phyloP scores from a whole-genome alignment of 2,329 filamentous ascomycete species.

The Cytospora chrysosperma region DNA sequence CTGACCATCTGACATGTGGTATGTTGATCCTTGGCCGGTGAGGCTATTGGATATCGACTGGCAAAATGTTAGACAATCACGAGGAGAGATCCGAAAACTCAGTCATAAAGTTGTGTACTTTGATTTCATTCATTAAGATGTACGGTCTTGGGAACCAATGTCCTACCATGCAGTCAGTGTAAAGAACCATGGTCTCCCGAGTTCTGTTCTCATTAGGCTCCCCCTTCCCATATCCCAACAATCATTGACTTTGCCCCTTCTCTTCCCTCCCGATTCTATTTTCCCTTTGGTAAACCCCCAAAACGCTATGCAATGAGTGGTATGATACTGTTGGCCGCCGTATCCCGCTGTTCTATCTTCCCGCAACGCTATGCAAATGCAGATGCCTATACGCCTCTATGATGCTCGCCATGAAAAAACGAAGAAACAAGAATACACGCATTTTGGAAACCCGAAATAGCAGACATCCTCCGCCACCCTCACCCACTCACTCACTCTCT shows the following conservation, averaged over 20 bases:
- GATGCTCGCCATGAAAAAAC: too few species aligned
- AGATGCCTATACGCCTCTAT: not conserved
- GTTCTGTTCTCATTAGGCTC: not conserved
- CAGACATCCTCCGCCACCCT: not conserved
- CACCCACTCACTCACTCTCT: too few species aligned
- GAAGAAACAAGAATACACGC: not conserved
- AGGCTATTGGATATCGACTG: not conserved
- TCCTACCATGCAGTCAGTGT: not conserved
- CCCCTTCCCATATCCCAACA: not conserved
- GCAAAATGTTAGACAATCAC: not conserved
- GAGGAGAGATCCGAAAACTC: not conserved
- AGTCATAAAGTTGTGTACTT: not conserved
- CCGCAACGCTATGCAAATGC: conserved; percentile 23
- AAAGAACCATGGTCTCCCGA: not conserved
- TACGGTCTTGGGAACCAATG: not conserved
- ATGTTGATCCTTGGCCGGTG: not conserved
- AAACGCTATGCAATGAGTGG: conserved; percentile 21
- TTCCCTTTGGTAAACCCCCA: not conserved
- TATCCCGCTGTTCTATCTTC: conserved; percentile 21
- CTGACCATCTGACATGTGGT: not conserved
- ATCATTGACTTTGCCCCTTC: not conserved
- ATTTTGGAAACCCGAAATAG: not conserved
- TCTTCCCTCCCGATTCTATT: conserved; percentile 2
- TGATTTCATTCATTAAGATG: not conserved
- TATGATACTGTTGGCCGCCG: conserved; percentile 25